Percentiles rank a stretch among this genome's conserved stretches.
Conservation (phyloP, 495 filamentous ascomycete genomes). For the Neurospora discreta region DNA sequence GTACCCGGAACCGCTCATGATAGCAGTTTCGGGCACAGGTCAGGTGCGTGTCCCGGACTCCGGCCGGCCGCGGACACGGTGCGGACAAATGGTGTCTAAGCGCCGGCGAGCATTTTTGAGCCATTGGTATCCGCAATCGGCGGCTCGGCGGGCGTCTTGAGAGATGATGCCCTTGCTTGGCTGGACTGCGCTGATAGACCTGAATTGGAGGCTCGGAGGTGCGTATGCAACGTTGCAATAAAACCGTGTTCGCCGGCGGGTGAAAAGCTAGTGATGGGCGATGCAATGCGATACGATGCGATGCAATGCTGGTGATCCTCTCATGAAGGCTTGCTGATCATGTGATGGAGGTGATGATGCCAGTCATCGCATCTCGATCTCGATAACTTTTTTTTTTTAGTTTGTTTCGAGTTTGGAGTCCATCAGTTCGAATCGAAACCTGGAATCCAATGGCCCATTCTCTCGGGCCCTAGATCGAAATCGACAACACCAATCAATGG, state of each 20-base stretch:
- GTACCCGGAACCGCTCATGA: background rate
- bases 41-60: background rate
- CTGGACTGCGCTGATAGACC: background rate
- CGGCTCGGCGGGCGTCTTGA: background rate
- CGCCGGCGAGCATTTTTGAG: background rate
- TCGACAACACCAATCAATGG: background rate
- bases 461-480: background rate
- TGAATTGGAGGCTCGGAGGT: background rate
- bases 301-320: background rate
- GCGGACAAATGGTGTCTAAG: background rate
- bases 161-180: background rate
- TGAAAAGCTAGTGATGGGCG: background rate
- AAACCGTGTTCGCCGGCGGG: background rate
- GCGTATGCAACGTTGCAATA: background rate
- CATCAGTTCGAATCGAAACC: background rate
- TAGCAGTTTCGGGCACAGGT: background rate
- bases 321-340: background rate
- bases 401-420: too few species aligned
- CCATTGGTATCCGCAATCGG: background rate
- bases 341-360: background rate
- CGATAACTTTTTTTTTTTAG: too few species aligned
- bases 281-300: background rate
- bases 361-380: background rate
- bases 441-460: background rate
- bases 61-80: background rate